Evolutionary conservation across 768 basidiomycete genomes (phyloP), one percentile per base, ranked within the genome.

Genomic region (Kondoa subrosea): DNA sequence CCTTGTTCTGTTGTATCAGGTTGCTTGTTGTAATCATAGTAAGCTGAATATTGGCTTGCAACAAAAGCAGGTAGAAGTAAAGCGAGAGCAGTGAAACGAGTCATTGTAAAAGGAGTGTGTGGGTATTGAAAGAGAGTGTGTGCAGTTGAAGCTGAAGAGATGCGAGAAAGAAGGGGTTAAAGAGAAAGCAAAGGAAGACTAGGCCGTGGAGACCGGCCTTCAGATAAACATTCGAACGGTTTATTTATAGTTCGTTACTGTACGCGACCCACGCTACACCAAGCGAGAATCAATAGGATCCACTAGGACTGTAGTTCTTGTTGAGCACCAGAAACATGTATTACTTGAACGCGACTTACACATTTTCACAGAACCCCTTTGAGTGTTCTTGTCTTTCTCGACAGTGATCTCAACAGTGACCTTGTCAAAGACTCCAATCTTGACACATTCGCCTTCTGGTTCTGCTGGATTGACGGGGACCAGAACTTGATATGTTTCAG

Each of bases 371-470:
- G 8, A 21, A 8, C 40, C 40, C 21, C 40, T 50, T 50, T 50
- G 40, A 8, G 40, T 50, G 40, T 50, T 50, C 40, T 50, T 50
- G 40, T 50, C 40, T 21, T 91, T 95, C 77, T 93, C 91, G 3
- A 97, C 89, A 68, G 85, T 84, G 56, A 99, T 87, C 71, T 84
- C 82, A n/a, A 97, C 92, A 32, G 77, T 81, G 59, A 96, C 89
- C 77, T 91, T 91, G 79, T 95, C 91, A 75, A 99, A 96, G 27
- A 96, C 89, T 0, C 89, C 83, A 58, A 96, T 85, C 16, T 81
- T 81, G 12, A 84, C 83, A 31, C 81, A 80, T 12, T 78, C 75
- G 21, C 74, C 69, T 2, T 69, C 58, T 15, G 68, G 16, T 21
- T 70, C 56, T 12, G 57, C 50, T 2, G 25, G 25, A 17, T 70